Base-by-base conservation (phyloP, 352 stramenopile genomes). In the Phytophthora lateralis region DNA sequence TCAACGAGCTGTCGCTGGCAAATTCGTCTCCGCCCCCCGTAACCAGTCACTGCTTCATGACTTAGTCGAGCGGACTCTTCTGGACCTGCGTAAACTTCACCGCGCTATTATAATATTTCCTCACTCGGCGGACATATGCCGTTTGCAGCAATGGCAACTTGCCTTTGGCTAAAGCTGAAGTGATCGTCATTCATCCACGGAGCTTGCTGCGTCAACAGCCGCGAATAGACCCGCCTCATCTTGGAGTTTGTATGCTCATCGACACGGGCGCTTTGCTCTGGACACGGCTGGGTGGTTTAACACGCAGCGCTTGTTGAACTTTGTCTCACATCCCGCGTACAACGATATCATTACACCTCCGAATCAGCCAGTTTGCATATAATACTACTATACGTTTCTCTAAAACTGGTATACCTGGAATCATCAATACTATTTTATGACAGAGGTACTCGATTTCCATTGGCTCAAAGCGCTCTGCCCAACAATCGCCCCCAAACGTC, bases 211-310 rank as follows among this genome's bases (percentile, higher is more conserved):
- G 39, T 35, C 57, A 46, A 43, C 24, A 27, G 43, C 24, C 17
- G 21, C 10, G 14, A 27, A 17, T 29, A 42, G 21, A 45, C 41
- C 42, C 27, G 34, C 18, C 9, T 18, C 42, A 50, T 51, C 60
- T 56, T 62, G 51, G 29, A 24, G 24, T 67, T 67, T 67, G 59
- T 67, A 67, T 67, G 60, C 50, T 60, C 49, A 39, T 10, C 1
- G 2, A 24, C 18, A 12, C 17, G 41, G 39, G 15, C n/a, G 24
- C 12, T 34, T 48, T n/a, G 20, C 11, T 18, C 20, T 1, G 42
- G 18, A 55, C 20, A 41, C n/a, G 20, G 37, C 10, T 6, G 6
- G 12, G 20, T 62, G 44, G 60, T 63, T 63, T 67, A 67, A 67
- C 60, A 67, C 35, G 26, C 21, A 14, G 12, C 6, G 1, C 32